Base-by-base conservation (phyloP, 805 yeast genomes). In the Candida namnaoensis region DNA sequence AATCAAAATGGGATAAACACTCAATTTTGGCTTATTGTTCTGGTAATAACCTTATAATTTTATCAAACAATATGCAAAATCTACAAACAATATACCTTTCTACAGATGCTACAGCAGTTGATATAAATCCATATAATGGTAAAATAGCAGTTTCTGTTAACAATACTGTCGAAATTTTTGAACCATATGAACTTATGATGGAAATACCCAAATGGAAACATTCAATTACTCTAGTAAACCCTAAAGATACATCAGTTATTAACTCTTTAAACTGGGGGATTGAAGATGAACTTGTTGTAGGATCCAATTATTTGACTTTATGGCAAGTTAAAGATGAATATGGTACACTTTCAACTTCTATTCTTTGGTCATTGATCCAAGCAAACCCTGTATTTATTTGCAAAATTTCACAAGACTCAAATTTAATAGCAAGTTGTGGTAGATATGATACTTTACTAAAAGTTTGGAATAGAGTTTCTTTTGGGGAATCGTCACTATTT, bases 41-140 rank as follows among this genome's bases (percentile, higher is more conserved):
- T 1, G 97, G 96, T 1, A 88, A 88, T 62, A 88, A 87, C 57
- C 66, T 91, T 49, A 83, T 91, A 32, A 71, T 84, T 5, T 56
- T 80, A 3, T 68, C 82, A 7, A 71, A 74, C 45, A 65, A 71
- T 38, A 64, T 70, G 44, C 60, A 64, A 24, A 63, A 82, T 45
- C 61, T 88, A 14, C 98, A 91, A 59, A 88, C 96, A 0, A 64
- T 88, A 1, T 84, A 84, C 50, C 65, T 88, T 23, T 79, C 78
- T 10, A 47, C 65, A 2, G 95, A 86, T 53, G 80, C 91, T 14
- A 53, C 54, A 24, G 77, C 82, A 1, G 79, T 88, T 5, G 82
- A 78, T 44, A 69, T 90, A 38, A 79, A 85, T 52, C 52, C 69
- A 1, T 50, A 56, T 5, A 76, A 76, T 47, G 96, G 95, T 8